phyloP scores from a whole-genome alignment of 2,329 filamentous ascomycete species.

The Pseudogymnoascus sp. region DNA sequence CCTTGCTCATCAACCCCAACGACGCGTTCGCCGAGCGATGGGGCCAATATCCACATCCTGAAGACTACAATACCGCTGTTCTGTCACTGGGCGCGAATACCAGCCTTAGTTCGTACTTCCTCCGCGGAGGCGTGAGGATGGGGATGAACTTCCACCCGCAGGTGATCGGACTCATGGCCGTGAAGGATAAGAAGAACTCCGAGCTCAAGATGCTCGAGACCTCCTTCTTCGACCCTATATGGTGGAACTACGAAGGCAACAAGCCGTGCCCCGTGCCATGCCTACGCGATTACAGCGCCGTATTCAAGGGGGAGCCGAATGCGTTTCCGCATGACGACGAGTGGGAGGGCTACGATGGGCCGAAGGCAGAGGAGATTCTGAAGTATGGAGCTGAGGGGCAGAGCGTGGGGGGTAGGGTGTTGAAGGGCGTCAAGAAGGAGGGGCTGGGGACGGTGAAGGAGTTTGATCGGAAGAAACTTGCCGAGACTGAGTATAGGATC shows the following conservation, averaged over 20 bases:
- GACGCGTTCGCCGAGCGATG: slow-evolving; percentile 47
- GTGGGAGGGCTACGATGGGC: slow-evolving; percentile 45
- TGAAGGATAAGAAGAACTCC: slow-evolving; percentile 46
- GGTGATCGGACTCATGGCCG: slow-evolving; percentile 48
- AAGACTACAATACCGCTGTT: slow-evolving; percentile 51
- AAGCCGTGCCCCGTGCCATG: slow-evolving; percentile 44
- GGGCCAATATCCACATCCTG: slow-evolving; percentile 44
- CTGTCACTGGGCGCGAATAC: slow-evolving; percentile 50
- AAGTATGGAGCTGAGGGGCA: background rate
- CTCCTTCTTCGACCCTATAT: slow-evolving; percentile 49
- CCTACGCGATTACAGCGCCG: slow-evolving; percentile 44
- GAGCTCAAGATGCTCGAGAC: slow-evolving; percentile 52
- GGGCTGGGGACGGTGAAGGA: slow-evolving; percentile 16
- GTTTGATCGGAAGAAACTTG: slow-evolving; percentile 22
- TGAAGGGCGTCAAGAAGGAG: slow-evolving; percentile 11
- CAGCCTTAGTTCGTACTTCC: slow-evolving; percentile 45
- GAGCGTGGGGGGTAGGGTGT: background rate
- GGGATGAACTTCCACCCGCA: slow-evolving; percentile 50
- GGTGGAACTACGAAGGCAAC: slow-evolving; percentile 44
- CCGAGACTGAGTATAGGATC: slow-evolving; percentile 38
- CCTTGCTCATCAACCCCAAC: slow-evolving; percentile 41
- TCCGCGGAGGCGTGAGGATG: slow-evolving; percentile 50
- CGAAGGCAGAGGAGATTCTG: slow-evolving; percentile 30
- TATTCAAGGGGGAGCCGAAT: slow-evolving; percentile 42
- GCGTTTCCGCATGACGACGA: slow-evolving; percentile 40